A percentile compares a stretch with the other conserved stretches of the same genome.
These are phyloP conservation scores for Raphanus raphanistrum DNA, from an alignment of 345 rosid genomes.

Conservation along the genomic window DNA sequence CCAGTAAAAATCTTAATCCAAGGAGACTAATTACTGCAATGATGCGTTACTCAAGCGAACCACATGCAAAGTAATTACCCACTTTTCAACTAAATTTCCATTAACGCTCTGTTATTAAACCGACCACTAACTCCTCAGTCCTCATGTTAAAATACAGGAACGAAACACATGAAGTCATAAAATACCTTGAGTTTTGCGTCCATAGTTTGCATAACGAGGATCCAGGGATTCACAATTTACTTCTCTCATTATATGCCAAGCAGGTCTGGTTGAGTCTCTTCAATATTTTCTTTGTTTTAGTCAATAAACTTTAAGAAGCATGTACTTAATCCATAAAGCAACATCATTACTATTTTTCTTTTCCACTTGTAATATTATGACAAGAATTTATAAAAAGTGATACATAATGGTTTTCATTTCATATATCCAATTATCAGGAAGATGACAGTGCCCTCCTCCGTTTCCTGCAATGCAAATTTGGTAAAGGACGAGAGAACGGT, in stretches of 20 bases:
- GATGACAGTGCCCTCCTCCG: slow-evolving; percentile 91
- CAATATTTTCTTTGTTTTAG: neutral
- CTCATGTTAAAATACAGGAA: slow-evolving; percentile 58
- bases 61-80: slow-evolving; percentile 89
- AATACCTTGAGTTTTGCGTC: slow-evolving; percentile 90
- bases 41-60: slow-evolving; percentile 99
- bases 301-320: slow-evolving; percentile 10
- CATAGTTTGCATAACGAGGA: slow-evolving; percentile 91
- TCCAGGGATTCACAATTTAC: slow-evolving; percentile 94
- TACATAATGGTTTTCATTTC: slow-evolving; percentile 23
- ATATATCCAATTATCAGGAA: slow-evolving; percentile 55
- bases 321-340: slow-evolving; percentile 11
- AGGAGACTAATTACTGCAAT: slow-evolving; percentile 94
- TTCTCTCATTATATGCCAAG: slow-evolving; percentile 93
- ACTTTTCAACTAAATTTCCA: neutral
- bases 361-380: neutral
- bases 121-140: slow-evolving; percentile 9
- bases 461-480: slow-evolving; percentile 95
- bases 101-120: slow-evolving; percentile 9
- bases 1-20: slow-evolving; percentile 80
- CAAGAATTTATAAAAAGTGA: neutral
- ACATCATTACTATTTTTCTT: slow-evolving; percentile 11
- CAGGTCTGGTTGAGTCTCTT: slow-evolving; percentile 58
- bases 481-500: slow-evolving; percentile 84
- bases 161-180: slow-evolving; percentile 98